Evolutionary conservation across 352 stramenopile genomes (phyloP), one percentile per base, ranked within the genome.

Genomic region (Globisporangium barbulae): DNA sequence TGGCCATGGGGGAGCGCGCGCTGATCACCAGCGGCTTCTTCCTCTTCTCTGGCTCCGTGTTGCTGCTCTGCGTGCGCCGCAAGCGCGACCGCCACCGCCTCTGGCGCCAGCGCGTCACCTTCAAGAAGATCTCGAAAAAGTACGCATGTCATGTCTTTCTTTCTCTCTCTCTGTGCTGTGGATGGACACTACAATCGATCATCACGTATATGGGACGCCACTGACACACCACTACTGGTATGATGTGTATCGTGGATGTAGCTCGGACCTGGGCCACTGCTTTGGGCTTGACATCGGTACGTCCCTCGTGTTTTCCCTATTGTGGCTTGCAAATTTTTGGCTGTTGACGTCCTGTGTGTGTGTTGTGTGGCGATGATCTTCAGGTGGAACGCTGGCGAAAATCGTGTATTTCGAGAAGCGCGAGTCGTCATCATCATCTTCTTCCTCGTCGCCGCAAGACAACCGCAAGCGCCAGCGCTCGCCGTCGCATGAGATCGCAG

Each of bases 351-450:
- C 9, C 5, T 68, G 37, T 47, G 13, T 45, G 15, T 15, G 25
- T 4, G 3, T 52, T 13, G 5, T 39, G 17, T 33, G 33, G 12
- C 1, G 10, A 12, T 63, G 37, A 25, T 49, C 31, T 10, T 8
- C 85, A 83, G 91, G 95, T 19, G 95, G 94, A 0, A 98, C 94
- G 39, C 76, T 98, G 56, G 89, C 84, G 28, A 98, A 98, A 77
- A 96, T 98, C 64, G 94, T 98, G 55, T 98, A 98, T 73, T 98
- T 98, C 64, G 91, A 98, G 65, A 88, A 92, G 33, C 71, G 74
- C 48, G 76, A 87, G 19, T 35, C 61, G 0, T 65, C 52, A 2
- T 45, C 52, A 12, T 58, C 52, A 1, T 45, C 52, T n/a, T 58
- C 52, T 4, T 52, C 45, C 3, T 42, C 28, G 5, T 15, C 30